phyloP scores from a whole-genome alignment of 2,329 filamentous ascomycete genomes.

The Dissoconium aciculare region DNA sequence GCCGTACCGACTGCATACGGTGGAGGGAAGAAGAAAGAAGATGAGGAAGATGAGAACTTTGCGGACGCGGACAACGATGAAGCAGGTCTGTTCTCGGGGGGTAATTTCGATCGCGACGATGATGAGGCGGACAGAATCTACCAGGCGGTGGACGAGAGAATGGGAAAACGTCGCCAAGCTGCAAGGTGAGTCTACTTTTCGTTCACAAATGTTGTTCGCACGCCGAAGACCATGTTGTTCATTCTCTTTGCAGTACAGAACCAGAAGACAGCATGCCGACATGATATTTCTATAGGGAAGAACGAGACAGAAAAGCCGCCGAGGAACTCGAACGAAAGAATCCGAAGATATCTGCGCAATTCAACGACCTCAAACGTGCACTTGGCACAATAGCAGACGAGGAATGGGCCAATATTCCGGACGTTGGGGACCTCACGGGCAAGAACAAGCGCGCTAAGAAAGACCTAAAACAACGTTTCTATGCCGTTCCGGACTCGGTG shows the following conservation, averaged over 20 bases:
- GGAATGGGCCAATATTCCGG: conserved; percentile 89
- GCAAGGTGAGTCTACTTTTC: conserved; percentile 56
- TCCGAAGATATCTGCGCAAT: conserved; percentile 95
- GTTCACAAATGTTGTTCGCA: too few species aligned
- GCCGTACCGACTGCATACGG: conserved; percentile 62
- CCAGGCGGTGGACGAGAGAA: conserved; percentile 88
- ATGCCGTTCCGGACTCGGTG: conserved; percentile 92
- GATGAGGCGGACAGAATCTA: conserved; percentile 96
- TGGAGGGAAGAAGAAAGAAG: conserved; percentile 51
- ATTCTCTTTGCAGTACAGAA: conserved; percentile 30
- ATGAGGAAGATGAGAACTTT: conserved; percentile 63
- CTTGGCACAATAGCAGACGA: conserved; percentile 81
- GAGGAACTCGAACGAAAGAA: conserved; percentile 96
- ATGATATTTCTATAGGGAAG: conserved; percentile 63
- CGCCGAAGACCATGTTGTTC: conserved; percentile 19
- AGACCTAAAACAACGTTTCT: conserved; percentile 68
- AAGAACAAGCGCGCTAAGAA: conserved; percentile 79
- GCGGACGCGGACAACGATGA: conserved; percentile 97
- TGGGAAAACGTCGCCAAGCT: conserved; percentile 74
- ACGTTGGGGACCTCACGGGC: conserved; percentile 90
- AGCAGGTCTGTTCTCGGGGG: conserved; percentile 73
- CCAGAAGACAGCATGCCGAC: conserved; percentile 68
- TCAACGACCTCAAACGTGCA: conserved; percentile 85
- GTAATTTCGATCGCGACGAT: conserved; percentile 92
- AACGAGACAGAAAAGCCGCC: conserved; percentile 75